phyloP scores from a whole-genome alignment of 2,329 filamentous ascomycete species.

The Stagonosporopsis cucurbitacearum region DNA sequence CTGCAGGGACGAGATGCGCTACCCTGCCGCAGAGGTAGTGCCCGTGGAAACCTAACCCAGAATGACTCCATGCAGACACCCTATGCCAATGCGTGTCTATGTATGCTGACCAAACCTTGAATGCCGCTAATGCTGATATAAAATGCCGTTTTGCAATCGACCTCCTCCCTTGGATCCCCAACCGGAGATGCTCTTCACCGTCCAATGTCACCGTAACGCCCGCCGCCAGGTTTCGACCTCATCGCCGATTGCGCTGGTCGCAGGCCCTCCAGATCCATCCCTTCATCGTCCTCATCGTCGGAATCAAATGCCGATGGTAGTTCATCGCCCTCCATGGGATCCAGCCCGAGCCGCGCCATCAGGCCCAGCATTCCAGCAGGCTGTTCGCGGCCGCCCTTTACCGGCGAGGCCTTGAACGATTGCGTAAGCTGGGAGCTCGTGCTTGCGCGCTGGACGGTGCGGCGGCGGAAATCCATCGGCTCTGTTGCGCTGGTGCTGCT shows the following conservation, averaged over 20 bases:
- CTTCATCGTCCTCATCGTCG: slow-evolving; percentile 29
- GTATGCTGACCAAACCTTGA: not conserved
- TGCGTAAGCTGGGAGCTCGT: slow-evolving; percentile 30
- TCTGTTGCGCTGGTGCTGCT: slow-evolving; percentile 7
- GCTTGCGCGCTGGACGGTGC: slow-evolving; percentile 22
- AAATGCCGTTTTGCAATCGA: not conserved
- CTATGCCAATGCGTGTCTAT: slow-evolving; percentile 11
- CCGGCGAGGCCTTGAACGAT: slow-evolving; percentile 16
- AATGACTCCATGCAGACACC: not conserved
- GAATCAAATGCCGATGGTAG: slow-evolving; percentile 34
- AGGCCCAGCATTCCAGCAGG: slow-evolving; percentile 8
- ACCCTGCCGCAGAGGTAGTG: not conserved
- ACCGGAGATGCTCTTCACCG: not conserved
- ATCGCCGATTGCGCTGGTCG: not conserved
- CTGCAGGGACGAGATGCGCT: slow-evolving; percentile 6
- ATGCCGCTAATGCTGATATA: slow-evolving; percentile 5
- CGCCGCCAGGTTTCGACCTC: not conserved
- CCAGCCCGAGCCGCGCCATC: slow-evolving; percentile 15
- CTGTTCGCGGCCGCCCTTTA: slow-evolving; percentile 10
- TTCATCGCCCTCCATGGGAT: slow-evolving; percentile 21
- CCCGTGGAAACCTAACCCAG: not conserved
- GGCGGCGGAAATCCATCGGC: slow-evolving; percentile 24
- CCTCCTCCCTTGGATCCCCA: slow-evolving; percentile 3
- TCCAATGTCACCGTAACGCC: not conserved
- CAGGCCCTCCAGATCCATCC: slow-evolving; percentile 16